These are phyloP conservation scores for Lanmaoa rubissima DNA, from an alignment of 768 basidiomycete species.

Conservation along the genomic window DNA sequence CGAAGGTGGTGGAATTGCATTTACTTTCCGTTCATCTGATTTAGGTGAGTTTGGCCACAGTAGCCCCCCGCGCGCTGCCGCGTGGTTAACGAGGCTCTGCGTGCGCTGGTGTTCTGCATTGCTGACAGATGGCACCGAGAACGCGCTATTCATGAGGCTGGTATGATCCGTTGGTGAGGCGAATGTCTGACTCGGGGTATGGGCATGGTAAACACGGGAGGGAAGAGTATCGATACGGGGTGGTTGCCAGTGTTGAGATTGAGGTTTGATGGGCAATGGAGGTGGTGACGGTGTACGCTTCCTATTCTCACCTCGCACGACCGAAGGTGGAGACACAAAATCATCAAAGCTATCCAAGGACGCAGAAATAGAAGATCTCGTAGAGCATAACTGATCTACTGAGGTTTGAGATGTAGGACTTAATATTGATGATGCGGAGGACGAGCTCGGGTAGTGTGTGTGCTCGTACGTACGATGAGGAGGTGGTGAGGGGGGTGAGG, in stretches of 20 bases:
- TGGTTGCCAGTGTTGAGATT: not conserved
- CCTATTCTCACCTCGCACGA: slow-evolving; percentile 1
- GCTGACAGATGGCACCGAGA: slow-evolving; percentile 25
- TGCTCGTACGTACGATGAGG: slow-evolving; percentile 26
- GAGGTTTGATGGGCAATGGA: slow-evolving; percentile 38
- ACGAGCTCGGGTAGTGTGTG: slow-evolving; percentile 23
- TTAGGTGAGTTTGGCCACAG: slow-evolving; percentile 37
- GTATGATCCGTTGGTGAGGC: slow-evolving; percentile 13
- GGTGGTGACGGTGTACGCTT: slow-evolving; percentile 49
- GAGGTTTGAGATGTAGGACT: slow-evolving; percentile 25
- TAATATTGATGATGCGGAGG: slow-evolving; percentile 26
- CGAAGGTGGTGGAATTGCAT: slow-evolving; percentile 29
- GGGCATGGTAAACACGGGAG: slow-evolving; percentile 18
- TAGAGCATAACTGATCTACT: slow-evolving; percentile 19
- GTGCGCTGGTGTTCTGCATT: slow-evolving; percentile 55
- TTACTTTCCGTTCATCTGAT: slow-evolving; percentile 22
- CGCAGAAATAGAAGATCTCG: slow-evolving; percentile 22
- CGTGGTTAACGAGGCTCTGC: slow-evolving; percentile 53
- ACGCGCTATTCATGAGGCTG: slow-evolving; percentile 13
- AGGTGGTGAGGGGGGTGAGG: slow-evolving; percentile 31
- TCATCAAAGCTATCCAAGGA: slow-evolving; percentile 49
- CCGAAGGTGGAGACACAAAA: slow-evolving; percentile 38
- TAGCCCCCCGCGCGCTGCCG: slow-evolving; percentile 44
- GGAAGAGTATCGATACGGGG: slow-evolving; percentile 11
- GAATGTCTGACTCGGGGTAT: slow-evolving; percentile 17